Conservation (phyloP, 2,329 filamentous ascomycete genomes). For the Hypoxylon sp. region DNA sequence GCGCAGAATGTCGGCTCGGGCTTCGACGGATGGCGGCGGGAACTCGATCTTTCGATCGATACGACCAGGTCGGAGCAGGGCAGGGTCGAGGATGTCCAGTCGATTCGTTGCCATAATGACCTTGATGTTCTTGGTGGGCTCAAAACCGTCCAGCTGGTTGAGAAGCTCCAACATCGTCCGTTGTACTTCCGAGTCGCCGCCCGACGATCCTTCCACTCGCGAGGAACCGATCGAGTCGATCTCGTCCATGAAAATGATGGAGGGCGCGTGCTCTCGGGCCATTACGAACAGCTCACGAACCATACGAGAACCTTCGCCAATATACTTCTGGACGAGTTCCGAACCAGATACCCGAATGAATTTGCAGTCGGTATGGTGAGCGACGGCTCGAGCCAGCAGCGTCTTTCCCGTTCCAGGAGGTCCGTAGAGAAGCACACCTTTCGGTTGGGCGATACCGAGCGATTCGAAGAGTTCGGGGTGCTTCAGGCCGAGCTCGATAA, state of each 20-base stretch:
- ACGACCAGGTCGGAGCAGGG: conserved; percentile 91
- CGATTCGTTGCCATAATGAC: conserved; percentile 99
- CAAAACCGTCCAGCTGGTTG: conserved; percentile 98
- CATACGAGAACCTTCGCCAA: conserved; percentile 97
- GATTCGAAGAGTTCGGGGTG: conserved; percentile 99
- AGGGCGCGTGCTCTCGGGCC: conserved; percentile 96
- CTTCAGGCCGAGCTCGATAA: conserved; percentile 98
- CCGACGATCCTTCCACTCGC: conserved; percentile 93
- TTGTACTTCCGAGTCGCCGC: conserved; percentile 97
- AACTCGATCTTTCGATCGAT: conserved; percentile 99
- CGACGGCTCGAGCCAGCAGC: conserved; percentile 91
- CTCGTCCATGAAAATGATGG: conserved; percentile 99
- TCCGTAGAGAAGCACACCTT: conserved; percentile 95
- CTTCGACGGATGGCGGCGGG: conserved; percentile 94
- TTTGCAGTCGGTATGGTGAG: conserved; percentile 98
- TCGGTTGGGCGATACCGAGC: conserved; percentile 97
- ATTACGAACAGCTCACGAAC: conserved; percentile 99
- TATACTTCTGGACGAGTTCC: conserved; percentile 98
- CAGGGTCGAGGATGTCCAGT: conserved; percentile 95
- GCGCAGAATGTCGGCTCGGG: conserved; percentile 94
- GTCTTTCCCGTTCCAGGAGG: conserved; percentile 98
- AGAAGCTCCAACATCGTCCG: conserved; percentile 98
- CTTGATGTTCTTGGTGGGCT: conserved; percentile 99
- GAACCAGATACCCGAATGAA: conserved; percentile 98
- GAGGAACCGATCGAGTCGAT: conserved; percentile 99